These are phyloP conservation scores for Amanita muscaria DNA, from an alignment of 768 basidiomycete genomes.

Conservation along the genomic window DNA sequence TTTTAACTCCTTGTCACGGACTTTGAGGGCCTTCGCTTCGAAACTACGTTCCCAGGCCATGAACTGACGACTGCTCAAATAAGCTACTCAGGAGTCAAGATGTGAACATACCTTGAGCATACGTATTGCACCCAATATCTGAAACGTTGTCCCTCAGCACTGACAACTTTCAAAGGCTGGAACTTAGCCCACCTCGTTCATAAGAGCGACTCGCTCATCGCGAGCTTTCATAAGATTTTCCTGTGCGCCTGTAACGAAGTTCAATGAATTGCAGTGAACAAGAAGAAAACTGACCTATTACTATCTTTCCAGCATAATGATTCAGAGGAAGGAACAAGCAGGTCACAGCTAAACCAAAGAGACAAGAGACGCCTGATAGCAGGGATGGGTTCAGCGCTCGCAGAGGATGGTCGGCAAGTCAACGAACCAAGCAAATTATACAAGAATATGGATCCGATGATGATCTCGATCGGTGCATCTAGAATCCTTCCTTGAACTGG, in stretches of 20 bases:
- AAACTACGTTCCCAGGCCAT: slow-evolving; percentile 94
- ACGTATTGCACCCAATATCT: slow-evolving; percentile 82
- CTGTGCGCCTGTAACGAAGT: slow-evolving; percentile 38
- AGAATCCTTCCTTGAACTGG: slow-evolving; percentile 1
- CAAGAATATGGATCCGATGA: slow-evolving; percentile 65
- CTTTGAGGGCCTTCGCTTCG: slow-evolving; percentile 59
- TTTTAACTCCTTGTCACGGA: slow-evolving; percentile 75
- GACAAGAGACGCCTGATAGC: slow-evolving; percentile 50
- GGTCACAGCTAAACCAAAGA: slow-evolving; percentile 71
- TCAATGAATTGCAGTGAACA: neutral
- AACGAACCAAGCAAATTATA: slow-evolving; percentile 63
- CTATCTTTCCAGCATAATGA: slow-evolving; percentile 74
- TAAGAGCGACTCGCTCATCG: slow-evolving; percentile 82
- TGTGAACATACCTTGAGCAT: slow-evolving; percentile 61
- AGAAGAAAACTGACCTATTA: slow-evolving; percentile 33
- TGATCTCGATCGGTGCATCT: slow-evolving; percentile 76
- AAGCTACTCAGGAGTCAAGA: slow-evolving; percentile 1
- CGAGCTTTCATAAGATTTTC: slow-evolving; percentile 87
- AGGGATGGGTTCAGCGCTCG: neutral
- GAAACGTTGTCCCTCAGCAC: neutral
- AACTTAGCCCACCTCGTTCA: slow-evolving; percentile 67
- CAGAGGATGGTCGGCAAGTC: slow-evolving; percentile 3
- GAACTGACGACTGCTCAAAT: slow-evolving; percentile 38
- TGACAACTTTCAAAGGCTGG: neutral
- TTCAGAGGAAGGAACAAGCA: slow-evolving; percentile 70